A percentile compares a stretch with the other conserved stretches of the same genome.
Conservation (phyloP, 1,139 yeast species). For the Yamadazyma atlantica region DNA sequence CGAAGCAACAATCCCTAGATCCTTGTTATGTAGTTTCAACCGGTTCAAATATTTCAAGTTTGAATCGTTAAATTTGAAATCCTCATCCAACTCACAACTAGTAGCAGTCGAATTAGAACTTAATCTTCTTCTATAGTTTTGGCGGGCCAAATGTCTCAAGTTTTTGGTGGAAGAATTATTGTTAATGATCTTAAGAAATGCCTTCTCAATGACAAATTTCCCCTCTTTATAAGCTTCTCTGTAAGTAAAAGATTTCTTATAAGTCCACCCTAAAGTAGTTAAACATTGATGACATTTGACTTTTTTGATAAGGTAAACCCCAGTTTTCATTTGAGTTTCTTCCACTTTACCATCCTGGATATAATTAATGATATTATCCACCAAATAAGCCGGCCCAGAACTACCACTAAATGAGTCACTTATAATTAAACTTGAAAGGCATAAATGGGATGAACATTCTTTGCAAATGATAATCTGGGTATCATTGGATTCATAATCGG, state of each 20-base stretch:
- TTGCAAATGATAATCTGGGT: conserved; percentile 49
- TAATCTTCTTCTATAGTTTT: conserved; percentile 26
- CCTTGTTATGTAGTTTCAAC: conserved; percentile 16
- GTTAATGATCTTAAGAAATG: conserved; percentile 23
- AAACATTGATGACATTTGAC: conserved; percentile 69
- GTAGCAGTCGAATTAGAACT: conserved; percentile 18
- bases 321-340: conserved; percentile 64
- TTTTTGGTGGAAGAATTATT: conserved; percentile 27
- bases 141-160: conserved; percentile 30
- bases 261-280: conserved; percentile 72
- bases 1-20: conserved; percentile 5
- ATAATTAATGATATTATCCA: conserved; percentile 47
- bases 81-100: conserved; percentile 16
- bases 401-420: conserved; percentile 53
- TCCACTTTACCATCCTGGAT: conserved; percentile 29
- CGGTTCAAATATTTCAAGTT: conserved; percentile 14
- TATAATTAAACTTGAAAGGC: conserved; percentile 44
- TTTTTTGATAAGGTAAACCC: conserved; percentile 62
- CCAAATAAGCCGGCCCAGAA: conserved; percentile 54
- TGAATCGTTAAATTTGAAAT: conserved; percentile 13
- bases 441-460: conserved; percentile 54
- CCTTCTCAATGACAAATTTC: conserved; percentile 68
- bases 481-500: conserved; percentile 33
- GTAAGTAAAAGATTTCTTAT: conserved; percentile 55
- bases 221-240: conserved; percentile 75